These are phyloP conservation scores for Cryptococcus amylolentus DNA, from an alignment of 1,284 basidiomycete genomes.

Conservation along the genomic window DNA sequence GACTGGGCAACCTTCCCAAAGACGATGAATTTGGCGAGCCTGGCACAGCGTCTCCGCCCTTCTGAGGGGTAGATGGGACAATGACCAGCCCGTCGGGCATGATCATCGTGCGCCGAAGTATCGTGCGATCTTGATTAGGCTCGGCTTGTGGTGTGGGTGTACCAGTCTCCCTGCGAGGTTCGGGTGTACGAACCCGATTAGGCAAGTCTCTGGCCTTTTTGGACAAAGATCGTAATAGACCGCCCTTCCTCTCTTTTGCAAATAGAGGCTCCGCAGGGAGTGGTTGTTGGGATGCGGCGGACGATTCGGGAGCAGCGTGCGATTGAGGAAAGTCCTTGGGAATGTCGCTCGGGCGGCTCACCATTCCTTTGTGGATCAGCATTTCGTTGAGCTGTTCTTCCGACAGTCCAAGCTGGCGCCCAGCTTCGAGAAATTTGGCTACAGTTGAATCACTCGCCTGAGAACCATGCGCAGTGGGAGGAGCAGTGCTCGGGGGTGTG, in stretches of 20 bases:
- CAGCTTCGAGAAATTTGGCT: conserved; percentile 38
- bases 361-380: conserved; percentile 29
- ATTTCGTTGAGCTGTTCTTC: conserved; percentile 37
- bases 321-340: neutral
- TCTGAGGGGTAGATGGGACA: conserved; percentile 15
- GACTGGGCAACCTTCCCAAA: conserved; percentile 1
- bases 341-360: conserved; percentile 3
- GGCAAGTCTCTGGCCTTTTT: conserved; percentile 14
- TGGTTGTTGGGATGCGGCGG: neutral
- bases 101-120: conserved; percentile 37
- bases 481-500: conserved; percentile 21
- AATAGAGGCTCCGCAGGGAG: neutral
- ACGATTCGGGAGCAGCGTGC: neutral
- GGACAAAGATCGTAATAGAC: conserved; percentile 29
- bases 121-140: conserved; percentile 8
- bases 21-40: neutral
- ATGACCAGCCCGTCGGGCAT: conserved; percentile 23
- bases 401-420: conserved; percentile 35
- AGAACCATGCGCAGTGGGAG: conserved; percentile 3
- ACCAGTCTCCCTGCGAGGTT: neutral
- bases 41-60: neutral
- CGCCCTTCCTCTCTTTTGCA: conserved; percentile 15
- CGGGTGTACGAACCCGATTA: neutral
- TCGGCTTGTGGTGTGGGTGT: neutral
- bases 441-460: conserved; percentile 25